Conservation (phyloP, 257 asterid genomes). For the Pogostemon cablin region DNA sequence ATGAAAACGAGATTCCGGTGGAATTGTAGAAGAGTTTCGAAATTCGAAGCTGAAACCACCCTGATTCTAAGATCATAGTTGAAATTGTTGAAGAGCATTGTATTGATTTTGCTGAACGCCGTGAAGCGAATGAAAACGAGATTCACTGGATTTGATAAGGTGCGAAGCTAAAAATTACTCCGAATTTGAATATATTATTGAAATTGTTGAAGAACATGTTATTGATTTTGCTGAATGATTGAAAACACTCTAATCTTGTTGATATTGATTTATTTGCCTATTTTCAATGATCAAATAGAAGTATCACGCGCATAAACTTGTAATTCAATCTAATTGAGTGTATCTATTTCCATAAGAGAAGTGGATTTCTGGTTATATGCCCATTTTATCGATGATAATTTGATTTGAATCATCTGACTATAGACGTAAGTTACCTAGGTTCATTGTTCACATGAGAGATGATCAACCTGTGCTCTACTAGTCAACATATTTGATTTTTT, state of each 20-base stretch:
- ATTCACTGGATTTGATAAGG: slow-evolving; percentile 5
- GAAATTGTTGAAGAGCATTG: no score
- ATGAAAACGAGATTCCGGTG: background rate
- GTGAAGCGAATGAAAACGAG: background rate
- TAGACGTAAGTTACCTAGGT: background rate
- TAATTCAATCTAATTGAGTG: no score
- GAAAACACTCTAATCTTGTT: background rate
- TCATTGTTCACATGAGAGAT: background rate
- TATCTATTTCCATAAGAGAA: no score
- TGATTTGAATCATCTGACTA: slow-evolving; percentile 3
- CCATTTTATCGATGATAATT: background rate
- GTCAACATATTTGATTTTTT: background rate
- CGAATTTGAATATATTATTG: background rate
- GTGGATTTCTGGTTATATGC: no score
- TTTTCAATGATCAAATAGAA: background rate
- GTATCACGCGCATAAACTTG: background rate
- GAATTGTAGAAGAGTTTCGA: background rate
- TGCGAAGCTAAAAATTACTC: slow-evolving; percentile 3
- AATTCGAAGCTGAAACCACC: background rate
- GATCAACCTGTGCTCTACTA: background rate
- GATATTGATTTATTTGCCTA: background rate
- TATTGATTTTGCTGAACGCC: no score
- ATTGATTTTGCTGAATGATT: slow-evolving; percentile 11
- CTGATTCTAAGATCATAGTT: no score
- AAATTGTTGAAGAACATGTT: slow-evolving; percentile 12